Base-by-base conservation (phyloP, 2,329 filamentous ascomycete genomes). In the Fusarium tanahbumbuense region DNA sequence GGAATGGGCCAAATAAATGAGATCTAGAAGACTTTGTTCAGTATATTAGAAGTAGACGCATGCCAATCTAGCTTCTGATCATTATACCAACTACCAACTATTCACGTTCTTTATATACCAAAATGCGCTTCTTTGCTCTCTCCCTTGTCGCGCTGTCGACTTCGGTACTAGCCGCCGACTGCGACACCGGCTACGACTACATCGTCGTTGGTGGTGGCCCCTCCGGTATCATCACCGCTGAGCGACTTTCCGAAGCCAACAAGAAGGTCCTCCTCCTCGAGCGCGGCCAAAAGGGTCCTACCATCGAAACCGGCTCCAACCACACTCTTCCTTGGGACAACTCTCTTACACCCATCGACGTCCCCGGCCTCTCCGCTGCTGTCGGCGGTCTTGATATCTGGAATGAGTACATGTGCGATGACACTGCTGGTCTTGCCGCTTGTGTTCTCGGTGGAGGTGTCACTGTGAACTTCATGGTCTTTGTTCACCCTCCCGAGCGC, bases 381-480 rank as follows among this genome's bases (percentile, higher is more conserved):
- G 92, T 91, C 76, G 84, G 84, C 2, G 89, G 92, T 73, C 88
- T 87, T 23, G 88, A 90, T 70, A 86, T 90, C 73, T 91, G 92
- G 88, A 88, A 57, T 18, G 67, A 74, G 41, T 74, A 74, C 44
- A 71, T 73, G 44, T 74, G 72, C 32, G 46, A 59, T 16, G 72
- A 74, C 41, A 74, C 71, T 3, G 42, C 71, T 1, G 72, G 59
- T 15, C 32, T 89, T 13, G 90, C 89, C 18, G 71, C 71, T n/a
- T 92, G 90, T 68, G 84, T 92, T 47, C 84, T 92, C 5, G 91
- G 90, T 44, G 91, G 90, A 59, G 88, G 88, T 20, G 86, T 87
- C 25, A 88, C 88, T 23, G 83, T 92, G 70, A 92, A 92, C 73
- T 87, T 88, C 54, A 89, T 88, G 41, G 82, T 92, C 20, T 92